A percentile compares a stretch with the other conserved stretches of the same genome.
These are phyloP conservation scores for Exophiala mesophila DNA, from an alignment of 2,329 filamentous ascomycete species.

Conservation along the genomic window DNA sequence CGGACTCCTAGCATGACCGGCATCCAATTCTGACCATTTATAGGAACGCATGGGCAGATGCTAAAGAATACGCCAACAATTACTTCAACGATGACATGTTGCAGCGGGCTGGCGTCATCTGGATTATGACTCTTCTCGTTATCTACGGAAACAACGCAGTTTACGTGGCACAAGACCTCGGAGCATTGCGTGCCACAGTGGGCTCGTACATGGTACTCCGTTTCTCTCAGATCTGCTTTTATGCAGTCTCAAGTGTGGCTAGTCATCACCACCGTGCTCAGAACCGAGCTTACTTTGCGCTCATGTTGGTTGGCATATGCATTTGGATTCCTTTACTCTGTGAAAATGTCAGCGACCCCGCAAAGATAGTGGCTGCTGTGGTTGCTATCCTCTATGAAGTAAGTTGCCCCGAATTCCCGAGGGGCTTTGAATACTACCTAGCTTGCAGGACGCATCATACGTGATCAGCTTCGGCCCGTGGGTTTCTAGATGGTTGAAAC, in stretches of 20 bases:
- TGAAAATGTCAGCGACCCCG: slow-evolving; percentile 37
- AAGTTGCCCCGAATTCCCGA: neutral
- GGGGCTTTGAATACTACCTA: too few relatives aligned
- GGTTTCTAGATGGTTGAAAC: slow-evolving; percentile 40
- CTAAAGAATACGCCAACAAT: slow-evolving; percentile 50
- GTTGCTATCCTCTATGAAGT: slow-evolving; percentile 36
- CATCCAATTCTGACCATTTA: neutral
- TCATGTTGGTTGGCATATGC: slow-evolving; percentile 40
- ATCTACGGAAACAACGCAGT: slow-evolving; percentile 48
- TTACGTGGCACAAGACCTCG: slow-evolving; percentile 40
- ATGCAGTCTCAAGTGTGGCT: slow-evolving; percentile 42
- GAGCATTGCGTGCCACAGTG: slow-evolving; percentile 43
- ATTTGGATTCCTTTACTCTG: slow-evolving; percentile 44
- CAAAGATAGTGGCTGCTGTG: slow-evolving; percentile 42
- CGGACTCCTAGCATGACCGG: neutral
- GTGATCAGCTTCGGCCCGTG: slow-evolving; percentile 42
- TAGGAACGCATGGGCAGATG: slow-evolving; percentile 45
- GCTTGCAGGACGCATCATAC: slow-evolving; percentile 43
- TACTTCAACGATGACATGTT: slow-evolving; percentile 49
- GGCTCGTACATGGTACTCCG: slow-evolving; percentile 47
- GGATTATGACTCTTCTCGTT: slow-evolving; percentile 48
- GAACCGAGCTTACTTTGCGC: slow-evolving; percentile 41
- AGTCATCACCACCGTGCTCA: slow-evolving; percentile 46
- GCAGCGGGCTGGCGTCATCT: slow-evolving; percentile 46
- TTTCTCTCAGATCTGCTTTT: slow-evolving; percentile 36